Evolutionary conservation across 768 basidiomycete species (phyloP).

Genomic region (Boletellus sp.): DNA sequence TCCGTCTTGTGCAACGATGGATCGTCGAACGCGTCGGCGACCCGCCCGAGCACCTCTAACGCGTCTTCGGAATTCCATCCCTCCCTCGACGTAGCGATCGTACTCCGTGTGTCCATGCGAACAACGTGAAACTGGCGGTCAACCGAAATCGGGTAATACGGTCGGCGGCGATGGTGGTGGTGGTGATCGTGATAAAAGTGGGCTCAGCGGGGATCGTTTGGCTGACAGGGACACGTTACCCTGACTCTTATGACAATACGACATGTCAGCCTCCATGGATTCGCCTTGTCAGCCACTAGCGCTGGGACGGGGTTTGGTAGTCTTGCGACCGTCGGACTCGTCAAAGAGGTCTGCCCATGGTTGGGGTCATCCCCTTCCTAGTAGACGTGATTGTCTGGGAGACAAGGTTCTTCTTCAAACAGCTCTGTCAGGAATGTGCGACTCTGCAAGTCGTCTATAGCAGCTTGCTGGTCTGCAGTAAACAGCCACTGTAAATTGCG

Average conservation of each 20-base stretch:
- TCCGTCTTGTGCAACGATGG: conserved; percentile 17
- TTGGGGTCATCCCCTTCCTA: too few relatives aligned
- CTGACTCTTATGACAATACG: not conserved
- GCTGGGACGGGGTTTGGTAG: too few relatives aligned
- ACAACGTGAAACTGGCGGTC: not conserved
- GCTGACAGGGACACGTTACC: conserved; percentile 1
- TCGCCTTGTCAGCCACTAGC: conserved; percentile 9
- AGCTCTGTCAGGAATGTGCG: too few relatives aligned
- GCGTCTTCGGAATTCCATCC: conserved; percentile 10
- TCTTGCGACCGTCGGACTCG: too few relatives aligned
- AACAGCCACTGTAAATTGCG: too few relatives aligned
- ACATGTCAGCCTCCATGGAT: conserved; percentile 17
- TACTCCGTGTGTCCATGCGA: conserved; percentile 6
- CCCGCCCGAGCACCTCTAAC: conserved; percentile 22
- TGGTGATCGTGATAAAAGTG: not conserved
- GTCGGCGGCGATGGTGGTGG: not conserved
- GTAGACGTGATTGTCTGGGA: too few relatives aligned
- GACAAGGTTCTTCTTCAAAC: too few relatives aligned
- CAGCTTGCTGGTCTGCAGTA: too few relatives aligned
- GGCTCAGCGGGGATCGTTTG: not conserved
- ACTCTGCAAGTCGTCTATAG: too few relatives aligned
- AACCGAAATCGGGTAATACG: too few relatives aligned
- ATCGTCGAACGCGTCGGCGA: conserved; percentile 30
- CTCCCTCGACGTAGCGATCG: not conserved
- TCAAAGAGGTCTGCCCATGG: too few relatives aligned